These are phyloP conservation scores for Mariannaea sp. DNA, from an alignment of 2,329 filamentous ascomycete genomes.

Conservation along the genomic window DNA sequence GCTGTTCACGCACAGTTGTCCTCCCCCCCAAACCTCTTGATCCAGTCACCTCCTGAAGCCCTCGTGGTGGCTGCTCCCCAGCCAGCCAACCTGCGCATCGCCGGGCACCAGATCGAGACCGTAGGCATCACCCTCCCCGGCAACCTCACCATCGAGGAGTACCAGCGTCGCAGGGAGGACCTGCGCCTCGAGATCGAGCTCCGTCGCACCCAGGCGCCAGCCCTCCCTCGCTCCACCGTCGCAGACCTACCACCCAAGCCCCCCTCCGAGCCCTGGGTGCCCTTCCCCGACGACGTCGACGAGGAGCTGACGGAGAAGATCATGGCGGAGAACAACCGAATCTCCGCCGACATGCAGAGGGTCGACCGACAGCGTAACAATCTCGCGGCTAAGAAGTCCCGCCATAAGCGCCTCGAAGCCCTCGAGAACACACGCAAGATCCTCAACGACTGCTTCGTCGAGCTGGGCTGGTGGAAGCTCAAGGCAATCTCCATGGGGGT, in stretches of 20 bases:
- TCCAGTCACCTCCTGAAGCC: neutral
- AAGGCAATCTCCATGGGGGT: slow-evolving; percentile 35
- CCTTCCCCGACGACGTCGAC: slow-evolving; percentile 24
- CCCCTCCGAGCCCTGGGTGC: slow-evolving; percentile 24
- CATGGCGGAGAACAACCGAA: slow-evolving; percentile 34
- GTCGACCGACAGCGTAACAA: slow-evolving; percentile 45
- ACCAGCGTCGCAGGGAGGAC: slow-evolving; percentile 22
- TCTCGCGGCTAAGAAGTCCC: slow-evolving; percentile 44
- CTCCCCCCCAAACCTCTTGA: neutral
- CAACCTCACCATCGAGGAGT: slow-evolving; percentile 22
- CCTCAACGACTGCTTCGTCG: slow-evolving; percentile 31
- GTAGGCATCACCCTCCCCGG: slow-evolving; percentile 31
- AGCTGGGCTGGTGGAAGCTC: slow-evolving; percentile 38
- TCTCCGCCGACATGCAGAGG: slow-evolving; percentile 32
- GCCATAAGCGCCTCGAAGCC: slow-evolving; percentile 39
- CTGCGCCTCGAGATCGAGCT: slow-evolving; percentile 27
- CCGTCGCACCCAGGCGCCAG: slow-evolving; percentile 34
- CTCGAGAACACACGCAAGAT: slow-evolving; percentile 30
- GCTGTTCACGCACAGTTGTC: neutral
- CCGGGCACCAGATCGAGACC: slow-evolving; percentile 1
- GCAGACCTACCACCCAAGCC: slow-evolving; percentile 37
- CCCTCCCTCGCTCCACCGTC: slow-evolving; percentile 36
- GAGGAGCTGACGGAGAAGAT: slow-evolving; percentile 17
- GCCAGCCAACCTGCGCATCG: neutral
- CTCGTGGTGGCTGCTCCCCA: neutral